Evolutionary conservation across 2,329 filamentous ascomycete species (phyloP).

Genomic region (Fusarium metavorans): DNA sequence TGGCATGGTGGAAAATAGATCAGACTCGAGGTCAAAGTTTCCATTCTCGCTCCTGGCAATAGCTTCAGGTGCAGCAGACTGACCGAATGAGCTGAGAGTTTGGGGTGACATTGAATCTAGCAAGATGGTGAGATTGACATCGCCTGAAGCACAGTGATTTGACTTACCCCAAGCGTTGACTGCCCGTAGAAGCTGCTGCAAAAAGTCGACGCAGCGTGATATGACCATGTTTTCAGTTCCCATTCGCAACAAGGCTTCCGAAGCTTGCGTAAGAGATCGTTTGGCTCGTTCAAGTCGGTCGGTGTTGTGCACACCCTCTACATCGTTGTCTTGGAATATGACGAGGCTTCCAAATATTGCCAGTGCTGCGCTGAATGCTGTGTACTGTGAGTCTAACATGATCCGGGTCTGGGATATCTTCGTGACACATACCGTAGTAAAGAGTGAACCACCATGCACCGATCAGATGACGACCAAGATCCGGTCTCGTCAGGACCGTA

Average conservation of each 20-base stretch:
- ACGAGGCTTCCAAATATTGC: slow-evolving; percentile 2
- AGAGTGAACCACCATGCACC: background rate
- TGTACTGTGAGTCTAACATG: background rate
- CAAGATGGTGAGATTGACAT: background rate
- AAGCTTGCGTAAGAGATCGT: background rate
- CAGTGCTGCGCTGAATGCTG: slow-evolving; percentile 2
- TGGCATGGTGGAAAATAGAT: background rate
- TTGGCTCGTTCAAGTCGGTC: background rate
- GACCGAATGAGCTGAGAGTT: background rate
- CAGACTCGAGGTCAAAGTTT: background rate
- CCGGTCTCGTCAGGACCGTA: background rate
- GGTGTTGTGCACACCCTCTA: background rate
- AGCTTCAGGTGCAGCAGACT: background rate
- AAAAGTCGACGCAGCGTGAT: background rate
- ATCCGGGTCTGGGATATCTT: background rate
- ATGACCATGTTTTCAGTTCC: background rate
- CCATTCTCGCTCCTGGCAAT: background rate
- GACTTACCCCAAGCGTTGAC: background rate
- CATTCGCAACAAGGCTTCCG: background rate
- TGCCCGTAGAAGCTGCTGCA: background rate
- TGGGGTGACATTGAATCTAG: background rate
- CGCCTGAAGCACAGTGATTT: background rate
- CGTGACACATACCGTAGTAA: background rate
- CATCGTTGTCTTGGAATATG: background rate
- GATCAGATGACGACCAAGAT: background rate